Conservation (phyloP, 495 filamentous ascomycete species). For the Penicillium alfredii region DNA sequence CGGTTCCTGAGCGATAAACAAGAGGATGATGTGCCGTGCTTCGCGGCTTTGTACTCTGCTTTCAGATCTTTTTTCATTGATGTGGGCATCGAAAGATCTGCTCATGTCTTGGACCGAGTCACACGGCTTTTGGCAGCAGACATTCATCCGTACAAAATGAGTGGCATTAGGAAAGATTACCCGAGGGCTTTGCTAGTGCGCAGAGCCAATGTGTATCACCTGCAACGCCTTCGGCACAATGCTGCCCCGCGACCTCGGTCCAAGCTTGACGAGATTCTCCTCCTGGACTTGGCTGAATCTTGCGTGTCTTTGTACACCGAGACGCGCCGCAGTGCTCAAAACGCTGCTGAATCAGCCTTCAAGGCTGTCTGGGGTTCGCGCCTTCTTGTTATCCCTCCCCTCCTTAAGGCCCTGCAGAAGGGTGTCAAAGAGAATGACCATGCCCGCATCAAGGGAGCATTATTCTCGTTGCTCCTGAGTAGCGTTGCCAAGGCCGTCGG, state of each 20-base stretch:
- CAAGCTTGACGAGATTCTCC: slow-evolving; percentile 71
- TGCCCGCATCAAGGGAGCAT: slow-evolving; percentile 84
- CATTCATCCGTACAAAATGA: slow-evolving; percentile 87
- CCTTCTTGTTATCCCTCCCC: slow-evolving; percentile 78
- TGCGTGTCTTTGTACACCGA: slow-evolving; percentile 94
- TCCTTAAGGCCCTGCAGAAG: slow-evolving; percentile 71
- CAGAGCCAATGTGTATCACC: slow-evolving; percentile 87
- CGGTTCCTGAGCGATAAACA: slow-evolving; percentile 75
- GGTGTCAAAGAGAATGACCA: slow-evolving; percentile 79
- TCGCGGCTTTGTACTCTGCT: slow-evolving; percentile 83
- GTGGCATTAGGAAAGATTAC: slow-evolving; percentile 85
- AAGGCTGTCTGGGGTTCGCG: slow-evolving; percentile 83
- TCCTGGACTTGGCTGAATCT: slow-evolving; percentile 85
- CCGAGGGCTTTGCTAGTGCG: slow-evolving; percentile 83
- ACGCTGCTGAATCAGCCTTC: slow-evolving; percentile 86
- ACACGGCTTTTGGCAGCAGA: slow-evolving; percentile 76
- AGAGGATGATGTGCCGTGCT: slow-evolving; percentile 93
- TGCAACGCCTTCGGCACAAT: slow-evolving; percentile 90
- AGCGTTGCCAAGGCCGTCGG: slow-evolving; percentile 82
- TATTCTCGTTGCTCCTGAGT: slow-evolving; percentile 85
- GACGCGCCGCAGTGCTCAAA: slow-evolving; percentile 87
- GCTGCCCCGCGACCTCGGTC: slow-evolving; percentile 78
- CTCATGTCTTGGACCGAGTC: slow-evolving; percentile 86
- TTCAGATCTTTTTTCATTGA: slow-evolving; percentile 97
- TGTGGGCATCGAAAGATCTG: slow-evolving; percentile 91